Base-by-base conservation (phyloP, 331 rosid species). In the Acacia pycnantha region DNA sequence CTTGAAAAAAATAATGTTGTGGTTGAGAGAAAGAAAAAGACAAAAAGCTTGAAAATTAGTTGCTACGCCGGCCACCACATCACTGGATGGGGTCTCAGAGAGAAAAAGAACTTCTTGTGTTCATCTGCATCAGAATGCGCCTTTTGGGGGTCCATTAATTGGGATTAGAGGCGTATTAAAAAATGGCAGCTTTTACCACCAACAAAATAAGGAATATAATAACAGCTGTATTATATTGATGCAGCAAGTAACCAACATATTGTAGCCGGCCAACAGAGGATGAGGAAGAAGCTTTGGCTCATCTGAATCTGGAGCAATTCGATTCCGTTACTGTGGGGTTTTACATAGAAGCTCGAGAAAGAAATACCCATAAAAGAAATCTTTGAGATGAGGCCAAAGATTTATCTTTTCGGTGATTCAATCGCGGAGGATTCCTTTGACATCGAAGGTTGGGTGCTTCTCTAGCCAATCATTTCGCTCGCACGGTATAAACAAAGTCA, bases 401-500 rank as follows among this genome's bases (percentile, higher is more conserved):
- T 95, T 46, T 90, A 82, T 84, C 97, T 95, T 43, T 91, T 91
- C 33, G 98, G 98, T 76, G 98, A 95, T 70, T 95, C 98, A 11
- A 93, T 93, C 86, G 93, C 97, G 0, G 91, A 95, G 82, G 86
- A 64, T 10, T 93, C 97, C 51, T 95, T 89, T 48, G 67, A 35
- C 2, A 53, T 76, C 62, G 97, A 90, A 5, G 97, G 97, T 76
- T 95, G 98, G 98, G 98, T 72, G 94, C 97, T 73, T 83, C 95
- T 79, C 93, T 93, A 7, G 90, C 97, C 70, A 74, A 90, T 85
- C 95, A 90, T 82, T 95, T 91, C 87, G 76, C 85, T 82, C 95
- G 97, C 83, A 79, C 86, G 90, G 98, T 94, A 82, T 16, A 11
- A 82, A 21, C 22, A 15, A 66, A 21, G 18, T 64, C 2, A 3